Conservation (phyloP, 805 yeast species). For the Jamesozyma piceae region DNA sequence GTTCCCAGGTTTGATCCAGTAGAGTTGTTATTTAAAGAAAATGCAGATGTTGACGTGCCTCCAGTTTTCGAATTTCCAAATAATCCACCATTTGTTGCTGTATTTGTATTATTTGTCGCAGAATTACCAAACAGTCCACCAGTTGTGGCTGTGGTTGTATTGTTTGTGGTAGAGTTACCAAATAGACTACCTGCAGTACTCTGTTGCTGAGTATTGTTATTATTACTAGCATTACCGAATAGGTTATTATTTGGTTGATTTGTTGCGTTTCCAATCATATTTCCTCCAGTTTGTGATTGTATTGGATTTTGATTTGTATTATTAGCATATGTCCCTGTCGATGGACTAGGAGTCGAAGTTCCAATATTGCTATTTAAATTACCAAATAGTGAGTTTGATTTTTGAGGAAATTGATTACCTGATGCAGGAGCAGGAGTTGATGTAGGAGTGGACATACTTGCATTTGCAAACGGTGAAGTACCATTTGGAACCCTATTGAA, state of each 20-base stretch:
- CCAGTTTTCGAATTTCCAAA: constrained; percentile 3
- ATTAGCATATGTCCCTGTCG: constrained; percentile 24
- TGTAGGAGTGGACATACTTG: constrained; percentile 28
- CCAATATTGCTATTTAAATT: constrained; percentile 12
- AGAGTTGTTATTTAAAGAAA: not conserved
- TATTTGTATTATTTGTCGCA: not conserved
- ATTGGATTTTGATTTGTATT: constrained; percentile 2
- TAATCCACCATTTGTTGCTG: not conserved
- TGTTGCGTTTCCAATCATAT: constrained; percentile 20
- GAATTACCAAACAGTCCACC: constrained; percentile 13
- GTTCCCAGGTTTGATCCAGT: not conserved
- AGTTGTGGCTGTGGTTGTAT: constrained; percentile 2
- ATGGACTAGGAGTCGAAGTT: constrained; percentile 24
- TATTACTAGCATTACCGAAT: constrained; percentile 12
- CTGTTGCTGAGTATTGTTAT: constrained; percentile 2
- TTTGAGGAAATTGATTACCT: constrained; percentile 16
- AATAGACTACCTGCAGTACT: constrained; percentile 7
- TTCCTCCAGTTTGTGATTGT: constrained; percentile 4
- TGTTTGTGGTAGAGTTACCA: constrained; percentile 6
- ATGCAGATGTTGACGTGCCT: not conserved
- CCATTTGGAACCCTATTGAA: constrained; percentile 13
- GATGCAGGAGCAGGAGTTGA: constrained; percentile 26
- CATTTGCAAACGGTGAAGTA: constrained; percentile 21
- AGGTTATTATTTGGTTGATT: constrained; percentile 7
- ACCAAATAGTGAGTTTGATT: constrained; percentile 20